Evolutionary conservation across 1,284 basidiomycete species (phyloP).

Genomic region (Cryptococcus maquisensis): DNA sequence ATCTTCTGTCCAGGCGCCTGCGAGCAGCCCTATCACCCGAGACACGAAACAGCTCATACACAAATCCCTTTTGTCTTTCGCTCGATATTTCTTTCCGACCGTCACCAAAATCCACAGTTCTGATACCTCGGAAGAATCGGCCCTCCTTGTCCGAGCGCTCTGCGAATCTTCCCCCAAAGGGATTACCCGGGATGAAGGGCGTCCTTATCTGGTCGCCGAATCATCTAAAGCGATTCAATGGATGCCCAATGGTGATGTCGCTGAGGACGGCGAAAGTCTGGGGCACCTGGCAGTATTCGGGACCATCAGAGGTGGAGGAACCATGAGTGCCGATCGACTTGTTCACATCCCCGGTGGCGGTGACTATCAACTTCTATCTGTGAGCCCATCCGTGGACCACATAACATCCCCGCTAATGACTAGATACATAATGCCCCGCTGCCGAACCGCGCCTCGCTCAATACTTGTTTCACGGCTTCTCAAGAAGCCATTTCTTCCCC

Average conservation of each 20-base stretch:
- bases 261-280: slow-evolving; percentile 31
- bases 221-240: slow-evolving; percentile 53
- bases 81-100: slow-evolving; percentile 90
- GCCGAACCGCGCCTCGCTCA: neutral
- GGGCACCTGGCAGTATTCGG: slow-evolving; percentile 71
- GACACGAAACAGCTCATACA: slow-evolving; percentile 59
- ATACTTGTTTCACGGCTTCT: too few relatives aligned
- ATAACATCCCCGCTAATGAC: neutral
- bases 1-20: slow-evolving; percentile 31
- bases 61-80: slow-evolving; percentile 85
- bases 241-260: slow-evolving; percentile 48
- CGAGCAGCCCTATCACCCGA: slow-evolving; percentile 53
- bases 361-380: slow-evolving; percentile 80
- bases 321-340: slow-evolving; percentile 76
- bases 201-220: slow-evolving; percentile 78
- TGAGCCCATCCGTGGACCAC: slow-evolving; percentile 46
- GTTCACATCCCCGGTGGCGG: slow-evolving; percentile 85
- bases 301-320: slow-evolving; percentile 66
- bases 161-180: slow-evolving; percentile 69
- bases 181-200: slow-evolving; percentile 64
- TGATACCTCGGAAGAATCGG: slow-evolving; percentile 58
- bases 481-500: slow-evolving; percentile 46
- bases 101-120: slow-evolving; percentile 56
- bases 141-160: slow-evolving; percentile 67
- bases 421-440: slow-evolving; percentile 20